Evolutionary conservation across 2,329 filamentous ascomycete genomes (phyloP), one percentile per base, ranked within the genome.

Genomic region (Ophiostoma montium): DNA sequence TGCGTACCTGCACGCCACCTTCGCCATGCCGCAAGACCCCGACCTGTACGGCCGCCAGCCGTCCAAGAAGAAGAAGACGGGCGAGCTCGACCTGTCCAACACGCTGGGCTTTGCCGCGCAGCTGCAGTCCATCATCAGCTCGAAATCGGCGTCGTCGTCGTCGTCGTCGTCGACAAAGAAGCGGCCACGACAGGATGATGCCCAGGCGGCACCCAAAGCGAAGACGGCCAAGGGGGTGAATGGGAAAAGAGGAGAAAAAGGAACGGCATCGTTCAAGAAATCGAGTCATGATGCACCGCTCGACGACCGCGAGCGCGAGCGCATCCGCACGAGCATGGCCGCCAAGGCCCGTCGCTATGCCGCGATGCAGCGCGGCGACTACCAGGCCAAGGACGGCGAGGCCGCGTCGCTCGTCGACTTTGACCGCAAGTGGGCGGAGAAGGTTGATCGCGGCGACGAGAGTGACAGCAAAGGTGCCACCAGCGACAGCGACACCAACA

Each of bases 361-460:
- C 7, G 84, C 86, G 35, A 82, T 98, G 78, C 94, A 94, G 65
- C 76, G 85, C 32, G 89, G 90, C n/a, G 82, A 94, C 60, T 81
- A 86, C 63, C 70, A 86, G n/a, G 70, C 75, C 15, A 74, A 74
- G 49, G 76, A 84, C 56, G 76, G 82, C 60, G 70, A 77, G 57
- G 69, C 76, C 38, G 77, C 80, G 57, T 74, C 76, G 21, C 75
- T 94, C 23, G 83, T 98, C 3, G 90, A 98, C 67, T 98, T 98
- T 64, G 92, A 96, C 65, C 75, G 83, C 53, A 98, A 96, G 67
- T 96, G 92, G 89, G 87, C 84, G 0, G 86, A 94, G 60, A 68
- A 70, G 21, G 61, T 62, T n/a, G 56, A 60, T 1, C 56, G 31
- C 18, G 31, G 13, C 2, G 19, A 7, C 3, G 87, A 95, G 56